Conservation (phyloP, 805 yeast species). For the Grigorovia humatica region DNA sequence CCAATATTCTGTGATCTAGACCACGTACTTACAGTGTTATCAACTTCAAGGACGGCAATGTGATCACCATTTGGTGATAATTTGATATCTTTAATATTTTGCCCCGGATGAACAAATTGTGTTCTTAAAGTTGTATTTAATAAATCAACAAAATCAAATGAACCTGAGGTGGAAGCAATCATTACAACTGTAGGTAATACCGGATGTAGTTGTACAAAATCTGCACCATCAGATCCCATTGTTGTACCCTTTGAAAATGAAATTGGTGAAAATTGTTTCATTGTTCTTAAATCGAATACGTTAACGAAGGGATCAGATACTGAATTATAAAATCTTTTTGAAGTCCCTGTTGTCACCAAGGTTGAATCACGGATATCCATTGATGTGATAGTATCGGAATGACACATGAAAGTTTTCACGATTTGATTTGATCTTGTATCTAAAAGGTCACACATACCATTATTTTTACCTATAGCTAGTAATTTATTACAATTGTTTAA, state of each 20-base stretch:
- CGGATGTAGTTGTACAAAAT: conserved; percentile 77
- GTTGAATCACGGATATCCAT: conserved; percentile 56
- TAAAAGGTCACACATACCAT: conserved; percentile 54
- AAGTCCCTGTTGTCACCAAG: conserved; percentile 73
- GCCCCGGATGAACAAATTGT: conserved; percentile 29
- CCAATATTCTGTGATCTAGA: conserved; percentile 15
- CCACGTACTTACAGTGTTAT: conserved; percentile 37
- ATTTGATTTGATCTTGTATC: conserved; percentile 43
- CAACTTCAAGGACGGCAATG: conserved; percentile 56
- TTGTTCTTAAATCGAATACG: conserved; percentile 65
- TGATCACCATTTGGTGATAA: conserved; percentile 59
- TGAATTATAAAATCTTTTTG: conserved; percentile 48
- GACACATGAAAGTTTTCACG: conserved; percentile 47
- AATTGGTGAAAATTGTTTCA: conserved; percentile 66
- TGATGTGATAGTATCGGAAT: conserved; percentile 51
- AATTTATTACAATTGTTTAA: conserved; percentile 44
- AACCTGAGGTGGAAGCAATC: conserved; percentile 68
- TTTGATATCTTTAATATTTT: conserved; percentile 24
- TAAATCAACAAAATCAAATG: conserved; percentile 75
- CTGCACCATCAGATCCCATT: conserved; percentile 62
- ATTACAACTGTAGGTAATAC: conserved; percentile 67
- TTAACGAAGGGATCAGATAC: conserved; percentile 72
- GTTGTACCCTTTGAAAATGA: conserved; percentile 52
- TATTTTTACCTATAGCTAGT: conserved; percentile 45
- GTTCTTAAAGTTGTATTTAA: conserved; percentile 52